Evolutionary conservation across 148 eudicot species (phyloP), one percentile per base, ranked within the genome.

Genomic region (Nyssa sinensis): DNA sequence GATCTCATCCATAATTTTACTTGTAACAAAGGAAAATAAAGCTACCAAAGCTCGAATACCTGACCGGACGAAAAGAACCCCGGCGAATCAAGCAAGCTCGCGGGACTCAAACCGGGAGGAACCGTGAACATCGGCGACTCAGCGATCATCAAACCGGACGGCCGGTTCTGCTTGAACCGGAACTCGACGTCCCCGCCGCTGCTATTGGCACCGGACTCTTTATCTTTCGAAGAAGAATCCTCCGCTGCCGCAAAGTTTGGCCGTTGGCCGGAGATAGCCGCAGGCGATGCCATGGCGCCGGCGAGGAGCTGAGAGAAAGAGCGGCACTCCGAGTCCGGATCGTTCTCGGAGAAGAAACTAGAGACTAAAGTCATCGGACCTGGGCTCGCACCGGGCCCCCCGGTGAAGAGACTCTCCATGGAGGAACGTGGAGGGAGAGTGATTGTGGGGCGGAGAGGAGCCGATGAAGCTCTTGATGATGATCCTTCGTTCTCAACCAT

Each of bases 291-390:
- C 83, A 81, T 80, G 75, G 90, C 94, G 3, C 96, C 96, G 57
- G 94, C 92, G n/a, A 93, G 87, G 1, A 93, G 88, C 88, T 91
- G 94, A 62, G 94, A 93, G 75, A 93, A 93, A 21, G 94, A 86
- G 8, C 93, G 87, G 68, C 82, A 88, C 23, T 91, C 93, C 3
- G 82, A 74, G 12, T 88, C 90, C 6, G 92, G 86, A 51, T 91
- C 98, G 64, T 80, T 80, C 14, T 88, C 94, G 24, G 94, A 73
- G 78, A 93, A 93, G 77, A 91, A 93, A 39, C 67, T 87, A 8
- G 93, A 87, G 0, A 90, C 90, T 8, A 90, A 66, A 27, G 92
- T 88, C 97, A 92, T 85, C 70, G 97, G 97, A 31, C 94, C 97
- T 0, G 97, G 97, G 75, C 97, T 90, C 5, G 72, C 79, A 31